Conservation (phyloP, 495 filamentous ascomycete species). For the Hypoxylon fragiforme region DNA sequence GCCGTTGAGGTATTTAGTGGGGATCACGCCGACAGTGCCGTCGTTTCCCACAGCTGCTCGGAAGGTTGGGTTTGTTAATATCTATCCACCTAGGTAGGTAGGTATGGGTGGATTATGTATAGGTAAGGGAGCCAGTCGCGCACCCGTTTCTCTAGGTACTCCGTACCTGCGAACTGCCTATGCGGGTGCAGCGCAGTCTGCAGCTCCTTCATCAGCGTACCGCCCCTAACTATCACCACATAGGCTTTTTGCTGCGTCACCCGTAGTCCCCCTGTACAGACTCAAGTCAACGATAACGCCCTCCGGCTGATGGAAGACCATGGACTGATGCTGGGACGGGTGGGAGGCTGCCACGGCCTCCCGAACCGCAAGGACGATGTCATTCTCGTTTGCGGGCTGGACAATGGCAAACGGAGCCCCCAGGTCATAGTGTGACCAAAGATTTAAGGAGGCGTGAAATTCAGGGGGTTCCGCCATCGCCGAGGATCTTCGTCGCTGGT, state of each 20-base stretch:
- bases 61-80: no score
- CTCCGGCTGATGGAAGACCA: conserved; percentile 38
- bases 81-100: no score
- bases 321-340: conserved; percentile 39
- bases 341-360: conserved; percentile 23
- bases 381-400: conserved; percentile 1
- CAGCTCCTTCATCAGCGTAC: conserved; percentile 40
- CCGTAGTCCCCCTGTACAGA: conserved; percentile 25
- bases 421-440: not conserved
- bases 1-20: conserved; percentile 36
- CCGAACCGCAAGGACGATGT: not conserved
- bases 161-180: conserved; percentile 7
- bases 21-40: conserved; percentile 40
- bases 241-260: conserved; percentile 28
- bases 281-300: conserved; percentile 45
- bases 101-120: conserved; percentile 19
- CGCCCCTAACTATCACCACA: conserved; percentile 31
- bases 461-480: not conserved
- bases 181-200: conserved; percentile 13
- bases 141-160: conserved; percentile 2
- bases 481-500: not conserved
- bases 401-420: conserved; percentile 3
- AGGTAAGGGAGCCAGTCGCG: no score
- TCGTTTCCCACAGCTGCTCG: conserved; percentile 38
- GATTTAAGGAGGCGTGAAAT: not conserved